Evolutionary conservation across 2,329 filamentous ascomycete species (phyloP), one percentile per base, ranked within the genome.

Genomic region (Ophiosphaerella narmari): DNA sequence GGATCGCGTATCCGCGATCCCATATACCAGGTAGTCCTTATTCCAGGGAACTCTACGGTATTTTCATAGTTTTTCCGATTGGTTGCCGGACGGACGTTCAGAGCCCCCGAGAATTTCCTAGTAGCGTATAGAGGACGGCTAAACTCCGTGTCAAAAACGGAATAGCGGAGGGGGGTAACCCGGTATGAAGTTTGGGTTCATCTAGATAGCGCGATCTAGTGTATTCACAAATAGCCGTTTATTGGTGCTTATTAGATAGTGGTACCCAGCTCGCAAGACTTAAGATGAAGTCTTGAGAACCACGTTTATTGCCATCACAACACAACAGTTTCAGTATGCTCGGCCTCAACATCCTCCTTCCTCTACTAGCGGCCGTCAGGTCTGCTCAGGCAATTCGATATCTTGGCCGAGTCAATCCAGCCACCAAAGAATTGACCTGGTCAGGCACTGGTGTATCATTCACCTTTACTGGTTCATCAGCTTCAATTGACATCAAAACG

Each of bases 401-500:
- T 29, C 44, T 76, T 12, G 74, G 73, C 23, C 62, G 74, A 31
- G 74, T 76, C 24, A 75, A 77, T 42, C 74, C 75, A 0, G 61
- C 66, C 16, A 77, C 74, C 5, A 70, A 67, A 40, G 71, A 76
- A 54, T 62, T 77, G n/a, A 76, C 71, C 14, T 77, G 75, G 76
- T 73, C 76, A 0, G 74, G 72, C 36, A 76, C 75, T 1, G 76
- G 76, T 13, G 62, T 78, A 2, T 64, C 70, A 0, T 77, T 78
- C 48, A 67, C 64, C 1, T 78, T 78, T 52, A 71, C 60, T 9
- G 75, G 76, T 37, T 74, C 72, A 4, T 66, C 70, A 1, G 76
- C 75, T 9, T 70, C 60, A 32, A 73, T 78, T 24, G 52, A 40
- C 52, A 44, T 66, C 8, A 54, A 75, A 26, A 57, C 62, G 6